These are phyloP conservation scores for Penicillium coprophilum DNA, from an alignment of 495 filamentous ascomycete species.

Conservation along the genomic window DNA sequence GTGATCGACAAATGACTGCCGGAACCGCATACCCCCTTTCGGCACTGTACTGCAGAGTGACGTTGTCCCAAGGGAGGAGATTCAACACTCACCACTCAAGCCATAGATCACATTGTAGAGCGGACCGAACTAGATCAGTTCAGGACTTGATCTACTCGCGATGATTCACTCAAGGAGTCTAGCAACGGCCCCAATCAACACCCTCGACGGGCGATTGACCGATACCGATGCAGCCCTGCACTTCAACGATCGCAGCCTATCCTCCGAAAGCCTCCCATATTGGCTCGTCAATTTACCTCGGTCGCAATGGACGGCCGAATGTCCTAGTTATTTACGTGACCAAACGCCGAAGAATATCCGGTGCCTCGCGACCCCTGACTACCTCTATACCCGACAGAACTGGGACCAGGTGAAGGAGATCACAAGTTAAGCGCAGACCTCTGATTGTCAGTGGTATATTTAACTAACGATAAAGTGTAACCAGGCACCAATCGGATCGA, in stretches of 20 bases:
- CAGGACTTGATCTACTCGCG: background rate
- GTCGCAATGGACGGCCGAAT: conserved; percentile 57
- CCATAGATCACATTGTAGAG: background rate
- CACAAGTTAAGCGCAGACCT: conserved; percentile 45
- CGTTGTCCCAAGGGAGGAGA: conserved; percentile 8
- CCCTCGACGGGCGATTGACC: conserved; percentile 26
- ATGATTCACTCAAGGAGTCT: conserved; percentile 19
- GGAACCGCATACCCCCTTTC: conserved; percentile 2
- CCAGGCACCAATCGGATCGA: conserved; percentile 64
- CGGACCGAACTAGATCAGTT: background rate
- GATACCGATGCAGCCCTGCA: conserved; percentile 15
- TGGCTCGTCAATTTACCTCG: conserved; percentile 78
- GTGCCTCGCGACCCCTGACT: conserved; percentile 68
- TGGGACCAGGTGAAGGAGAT: conserved; percentile 66
- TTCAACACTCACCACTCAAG: background rate
- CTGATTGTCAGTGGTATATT: background rate
- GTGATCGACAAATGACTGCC: conserved; percentile 9
- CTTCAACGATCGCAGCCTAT: conserved; percentile 8
- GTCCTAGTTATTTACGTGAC: conserved; percentile 66
- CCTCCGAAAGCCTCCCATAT: conserved; percentile 55
- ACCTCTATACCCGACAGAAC: conserved; percentile 51
- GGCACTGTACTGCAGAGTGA: conserved; percentile 19
- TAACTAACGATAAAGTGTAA: background rate
- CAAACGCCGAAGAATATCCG: conserved; percentile 44
- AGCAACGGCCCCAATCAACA: conserved; percentile 27